phyloP scores from a whole-genome alignment of 179 eudicot species.

The Spinacia oleracea region DNA sequence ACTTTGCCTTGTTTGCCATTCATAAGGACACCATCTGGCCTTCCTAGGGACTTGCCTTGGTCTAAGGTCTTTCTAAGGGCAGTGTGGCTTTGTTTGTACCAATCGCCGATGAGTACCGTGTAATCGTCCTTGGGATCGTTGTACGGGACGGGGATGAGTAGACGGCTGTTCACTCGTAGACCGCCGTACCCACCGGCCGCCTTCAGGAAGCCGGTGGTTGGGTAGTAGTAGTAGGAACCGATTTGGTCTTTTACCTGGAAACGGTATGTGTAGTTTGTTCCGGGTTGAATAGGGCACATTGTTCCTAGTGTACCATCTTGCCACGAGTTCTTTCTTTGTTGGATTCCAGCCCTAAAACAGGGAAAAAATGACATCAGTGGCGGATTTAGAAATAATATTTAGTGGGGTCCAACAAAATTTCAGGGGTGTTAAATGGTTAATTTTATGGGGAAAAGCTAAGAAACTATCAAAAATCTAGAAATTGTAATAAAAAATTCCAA shows the following conservation, averaged over 20 bases:
- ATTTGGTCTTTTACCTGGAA: slow-evolving; percentile 77
- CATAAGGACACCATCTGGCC: slow-evolving; percentile 46
- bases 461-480: no score
- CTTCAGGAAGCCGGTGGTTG: slow-evolving; percentile 44
- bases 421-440: no score
- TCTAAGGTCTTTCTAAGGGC: slow-evolving; percentile 38
- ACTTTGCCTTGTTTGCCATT: slow-evolving; percentile 43
- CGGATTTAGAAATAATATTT: no score
- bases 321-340: slow-evolving; percentile 72
- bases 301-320: slow-evolving; percentile 69
- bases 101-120: slow-evolving; percentile 48
- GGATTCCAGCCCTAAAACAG: slow-evolving; percentile 45
- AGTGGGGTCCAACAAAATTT: no score
- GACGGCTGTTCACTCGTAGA: slow-evolving; percentile 41
- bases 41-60: slow-evolving; percentile 37
- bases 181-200: slow-evolving; percentile 67
- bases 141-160: slow-evolving; percentile 41
- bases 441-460: no score
- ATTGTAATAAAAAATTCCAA: no score
- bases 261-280: slow-evolving; percentile 60
- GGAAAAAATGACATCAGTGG: no score
- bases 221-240: slow-evolving; percentile 60
- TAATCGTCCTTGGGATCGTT: slow-evolving; percentile 41
- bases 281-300: slow-evolving; percentile 64
- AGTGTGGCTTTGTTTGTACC: slow-evolving; percentile 42